Conservation (phyloP, 1,284 basidiomycete species). For the Omphalotus olearius region DNA sequence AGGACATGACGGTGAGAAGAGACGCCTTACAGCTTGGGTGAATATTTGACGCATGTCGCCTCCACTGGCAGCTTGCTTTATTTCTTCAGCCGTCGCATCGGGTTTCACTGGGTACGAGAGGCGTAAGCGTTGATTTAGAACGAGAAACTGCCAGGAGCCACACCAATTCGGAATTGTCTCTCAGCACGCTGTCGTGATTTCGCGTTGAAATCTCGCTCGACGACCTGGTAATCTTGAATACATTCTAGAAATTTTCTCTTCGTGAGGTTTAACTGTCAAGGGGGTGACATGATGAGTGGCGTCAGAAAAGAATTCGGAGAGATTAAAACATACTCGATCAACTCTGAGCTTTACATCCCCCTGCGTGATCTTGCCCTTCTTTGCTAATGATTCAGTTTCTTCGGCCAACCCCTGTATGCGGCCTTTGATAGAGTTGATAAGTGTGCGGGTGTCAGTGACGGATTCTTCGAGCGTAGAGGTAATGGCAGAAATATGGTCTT, state of each 20-base stretch:
- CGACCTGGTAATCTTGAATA: constrained; percentile 73
- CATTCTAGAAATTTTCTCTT: constrained; percentile 64
- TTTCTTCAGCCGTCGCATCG: constrained; percentile 82
- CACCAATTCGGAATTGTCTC: constrained; percentile 86
- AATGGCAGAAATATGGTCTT: constrained; percentile 34
- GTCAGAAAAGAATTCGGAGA: constrained; percentile 8
- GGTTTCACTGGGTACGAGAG: constrained; percentile 75
- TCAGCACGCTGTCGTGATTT: constrained; percentile 84
- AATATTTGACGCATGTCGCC: constrained; percentile 75
- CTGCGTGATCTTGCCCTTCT: constrained; percentile 29
- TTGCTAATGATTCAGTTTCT: constrained; percentile 21
- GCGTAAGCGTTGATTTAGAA: neutral
- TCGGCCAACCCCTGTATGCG: constrained; percentile 57
- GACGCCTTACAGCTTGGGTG: constrained; percentile 69
- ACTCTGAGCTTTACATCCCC: constrained; percentile 59
- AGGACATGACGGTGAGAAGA: constrained; percentile 4
- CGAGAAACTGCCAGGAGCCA: constrained; percentile 14
- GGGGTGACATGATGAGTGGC: neutral
- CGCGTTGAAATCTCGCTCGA: constrained; percentile 82
- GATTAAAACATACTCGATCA: constrained; percentile 55
- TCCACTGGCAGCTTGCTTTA: constrained; percentile 63
- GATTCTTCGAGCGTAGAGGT: constrained; percentile 50
- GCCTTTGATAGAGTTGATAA: constrained; percentile 60
- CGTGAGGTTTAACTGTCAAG: constrained; percentile 44
- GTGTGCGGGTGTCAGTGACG: constrained; percentile 55